Percentiles rank a stretch among this genome's conserved stretches.
These are phyloP conservation scores for Naganishia antarctica DNA, from an alignment of 768 basidiomycete genomes.

Conservation along the genomic window DNA sequence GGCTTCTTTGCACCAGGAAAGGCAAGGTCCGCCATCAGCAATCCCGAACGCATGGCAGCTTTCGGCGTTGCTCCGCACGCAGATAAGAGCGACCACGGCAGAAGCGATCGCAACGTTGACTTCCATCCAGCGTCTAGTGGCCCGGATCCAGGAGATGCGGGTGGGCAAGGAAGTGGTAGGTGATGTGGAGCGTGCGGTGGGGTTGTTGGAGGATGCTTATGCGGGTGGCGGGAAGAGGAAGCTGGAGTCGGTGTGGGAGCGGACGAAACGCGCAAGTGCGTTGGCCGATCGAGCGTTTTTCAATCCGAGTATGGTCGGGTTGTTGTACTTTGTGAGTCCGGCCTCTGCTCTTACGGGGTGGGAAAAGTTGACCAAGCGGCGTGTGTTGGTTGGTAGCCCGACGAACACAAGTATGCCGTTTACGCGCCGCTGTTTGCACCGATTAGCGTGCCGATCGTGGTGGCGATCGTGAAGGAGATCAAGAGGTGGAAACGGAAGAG, in stretches of 20 bases:
- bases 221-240: neutral
- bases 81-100: constrained; percentile 64
- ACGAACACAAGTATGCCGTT: constrained; percentile 95
- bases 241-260: constrained; percentile 9
- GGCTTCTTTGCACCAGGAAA: neutral
- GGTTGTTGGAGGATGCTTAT: constrained; percentile 30
- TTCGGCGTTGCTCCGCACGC: constrained; percentile 66
- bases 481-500: constrained; percentile 56
- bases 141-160: constrained; percentile 87
- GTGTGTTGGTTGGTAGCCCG: constrained; percentile 54
- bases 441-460: constrained; percentile 72
- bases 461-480: constrained; percentile 69
- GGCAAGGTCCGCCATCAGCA: neutral
- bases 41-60: constrained; percentile 68
- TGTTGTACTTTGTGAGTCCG: constrained; percentile 70
- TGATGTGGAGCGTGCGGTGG: constrained; percentile 66
- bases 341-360: too few relatives aligned
- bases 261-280: constrained; percentile 21
- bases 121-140: constrained; percentile 77
- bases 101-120: constrained; percentile 67
- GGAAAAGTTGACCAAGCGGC: neutral
- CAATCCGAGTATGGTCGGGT: constrained; percentile 89
- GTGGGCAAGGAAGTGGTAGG: constrained; percentile 70
- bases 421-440: constrained; percentile 94
- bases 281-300: constrained; percentile 71